Conservation (phyloP, 441 rosid species). For the Heliophila coronopifolia region DNA sequence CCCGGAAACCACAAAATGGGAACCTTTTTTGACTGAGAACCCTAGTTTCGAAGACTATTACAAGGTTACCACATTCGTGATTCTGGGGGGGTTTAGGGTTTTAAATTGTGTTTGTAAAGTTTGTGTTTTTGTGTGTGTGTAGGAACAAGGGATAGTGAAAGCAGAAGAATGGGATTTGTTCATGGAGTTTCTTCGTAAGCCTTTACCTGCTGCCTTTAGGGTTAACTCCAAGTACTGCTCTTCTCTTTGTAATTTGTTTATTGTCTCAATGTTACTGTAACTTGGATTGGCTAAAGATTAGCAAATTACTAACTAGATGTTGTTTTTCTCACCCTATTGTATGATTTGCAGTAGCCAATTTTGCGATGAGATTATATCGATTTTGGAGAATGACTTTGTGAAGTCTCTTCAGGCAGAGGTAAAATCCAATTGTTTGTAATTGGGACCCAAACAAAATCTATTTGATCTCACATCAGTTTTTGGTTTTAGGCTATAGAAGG, state of each 20-base stretch:
- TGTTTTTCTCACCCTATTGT: not conserved
- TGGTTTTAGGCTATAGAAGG: conserved; percentile 49
- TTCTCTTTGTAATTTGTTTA: no score
- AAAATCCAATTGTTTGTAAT: no score
- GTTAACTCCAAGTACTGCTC: conserved; percentile 88
- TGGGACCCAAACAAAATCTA: not conserved
- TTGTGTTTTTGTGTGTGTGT: not conserved
- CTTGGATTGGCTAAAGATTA: no score
- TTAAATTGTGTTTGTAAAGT: no score
- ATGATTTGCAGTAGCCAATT: conserved; percentile 66
- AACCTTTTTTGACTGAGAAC: no score
- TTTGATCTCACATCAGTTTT: not conserved
- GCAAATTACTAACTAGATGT: not conserved
- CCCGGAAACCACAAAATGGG: no score
- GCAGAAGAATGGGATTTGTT: conserved; percentile 79
- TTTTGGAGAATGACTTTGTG: conserved; percentile 79
- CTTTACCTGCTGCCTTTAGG: conserved; percentile 91
- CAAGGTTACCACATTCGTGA: no score
- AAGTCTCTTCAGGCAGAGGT: conserved; percentile 75
- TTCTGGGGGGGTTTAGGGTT: no score
- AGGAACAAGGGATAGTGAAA: conserved; percentile 79
- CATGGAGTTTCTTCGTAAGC: conserved; percentile 60
- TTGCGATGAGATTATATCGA: conserved; percentile 56
- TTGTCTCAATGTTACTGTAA: no score
- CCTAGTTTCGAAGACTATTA: no score